Evolutionary conservation across 108 stramenopile genomes (phyloP).

Genomic region (Cyclotella sp.): DNA sequence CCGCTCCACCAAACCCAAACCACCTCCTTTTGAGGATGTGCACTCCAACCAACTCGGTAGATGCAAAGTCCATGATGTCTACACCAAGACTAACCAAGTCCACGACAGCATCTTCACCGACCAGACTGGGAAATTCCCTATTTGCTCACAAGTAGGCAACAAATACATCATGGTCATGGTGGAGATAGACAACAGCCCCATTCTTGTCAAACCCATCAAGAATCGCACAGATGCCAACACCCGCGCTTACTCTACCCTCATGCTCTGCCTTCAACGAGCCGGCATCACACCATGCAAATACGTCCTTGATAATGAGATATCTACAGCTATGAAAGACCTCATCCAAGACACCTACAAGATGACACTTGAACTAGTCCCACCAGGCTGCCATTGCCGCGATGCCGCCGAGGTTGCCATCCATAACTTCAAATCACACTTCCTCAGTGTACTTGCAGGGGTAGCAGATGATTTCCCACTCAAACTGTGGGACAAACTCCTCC

Average conservation of each 20-base stretch:
- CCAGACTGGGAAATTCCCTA: too few species aligned
- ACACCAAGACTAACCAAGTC: too few species aligned
- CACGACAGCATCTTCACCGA: too few species aligned
- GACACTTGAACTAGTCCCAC: constrained; percentile 2
- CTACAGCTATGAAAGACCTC: neutral
- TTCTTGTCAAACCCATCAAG: neutral
- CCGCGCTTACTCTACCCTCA: neutral
- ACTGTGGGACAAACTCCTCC: constrained; percentile 11
- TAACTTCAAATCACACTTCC: constrained; percentile 55
- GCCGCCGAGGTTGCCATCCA: constrained; percentile 32
- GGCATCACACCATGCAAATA: neutral
- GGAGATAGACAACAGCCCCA: neutral
- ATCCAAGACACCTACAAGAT: neutral
- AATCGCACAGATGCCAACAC: neutral
- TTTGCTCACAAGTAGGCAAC: neutral
- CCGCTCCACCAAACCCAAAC: too few species aligned
- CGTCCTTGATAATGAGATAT: neutral
- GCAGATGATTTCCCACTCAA: neutral
- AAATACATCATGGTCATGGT: neutral
- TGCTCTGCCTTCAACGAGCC: neutral
- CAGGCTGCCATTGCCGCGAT: constrained; percentile 1
- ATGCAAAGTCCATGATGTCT: too few species aligned
- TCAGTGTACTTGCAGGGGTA: constrained; percentile 30
- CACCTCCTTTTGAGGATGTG: too few species aligned
- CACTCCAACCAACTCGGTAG: too few species aligned